A percentile compares a stretch with the other conserved stretches of the same genome.
Evolutionary conservation across 257 asterid species (phyloP).

Genomic region (Fraxinus anomala): DNA sequence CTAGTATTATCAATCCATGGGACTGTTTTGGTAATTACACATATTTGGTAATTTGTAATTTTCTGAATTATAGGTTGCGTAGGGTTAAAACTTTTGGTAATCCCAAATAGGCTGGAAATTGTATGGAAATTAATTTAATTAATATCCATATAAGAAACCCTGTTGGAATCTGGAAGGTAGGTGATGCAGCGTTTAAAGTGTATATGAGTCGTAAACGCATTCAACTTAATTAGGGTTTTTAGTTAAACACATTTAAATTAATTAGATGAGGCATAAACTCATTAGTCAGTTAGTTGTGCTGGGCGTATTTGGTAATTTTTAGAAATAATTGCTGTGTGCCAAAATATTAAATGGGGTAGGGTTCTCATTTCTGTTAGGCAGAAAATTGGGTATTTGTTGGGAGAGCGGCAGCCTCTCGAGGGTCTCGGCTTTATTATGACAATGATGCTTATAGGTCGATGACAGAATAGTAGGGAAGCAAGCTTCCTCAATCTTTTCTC

Average conservation of each 20-base stretch:
- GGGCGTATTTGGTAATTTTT: too few relatives aligned
- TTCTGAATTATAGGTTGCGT: background rate
- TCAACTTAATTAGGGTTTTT: background rate
- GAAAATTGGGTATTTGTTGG: background rate
- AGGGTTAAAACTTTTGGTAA: background rate
- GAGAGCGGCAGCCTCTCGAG: background rate
- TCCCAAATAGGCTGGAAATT: background rate
- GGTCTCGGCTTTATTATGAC: background rate
- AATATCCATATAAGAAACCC: background rate
- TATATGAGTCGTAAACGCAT: background rate
- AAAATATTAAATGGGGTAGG: background rate
- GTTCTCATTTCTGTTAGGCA: background rate
- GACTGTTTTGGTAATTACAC: background rate
- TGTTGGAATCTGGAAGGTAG: background rate
- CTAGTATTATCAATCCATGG: background rate
- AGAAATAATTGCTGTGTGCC: too few relatives aligned
- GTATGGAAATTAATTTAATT: background rate
- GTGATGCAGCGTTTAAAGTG: background rate
- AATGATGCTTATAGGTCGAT: background rate
- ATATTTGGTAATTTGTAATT: too few relatives aligned
- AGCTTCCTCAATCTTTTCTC: background rate
- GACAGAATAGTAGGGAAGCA: background rate
- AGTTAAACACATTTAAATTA: background rate
- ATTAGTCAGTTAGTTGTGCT: too few relatives aligned
- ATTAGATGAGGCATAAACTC: background rate